These are phyloP conservation scores for Phellopilus nigrolimitatus DNA, from an alignment of 1,284 basidiomycete genomes.

Conservation along the genomic window DNA sequence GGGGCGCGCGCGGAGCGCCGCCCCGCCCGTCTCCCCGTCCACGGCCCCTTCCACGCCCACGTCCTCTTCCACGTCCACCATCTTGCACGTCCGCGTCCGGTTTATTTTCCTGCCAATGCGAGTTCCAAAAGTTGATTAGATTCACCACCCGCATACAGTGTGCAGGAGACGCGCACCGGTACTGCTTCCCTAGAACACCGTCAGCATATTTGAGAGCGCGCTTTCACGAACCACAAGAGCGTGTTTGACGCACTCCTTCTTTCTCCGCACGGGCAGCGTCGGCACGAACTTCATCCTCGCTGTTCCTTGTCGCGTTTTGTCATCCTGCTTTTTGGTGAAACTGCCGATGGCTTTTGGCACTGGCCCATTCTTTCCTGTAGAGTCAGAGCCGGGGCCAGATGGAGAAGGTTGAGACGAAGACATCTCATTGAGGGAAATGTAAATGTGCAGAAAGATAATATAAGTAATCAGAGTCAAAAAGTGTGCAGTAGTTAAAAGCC, in stretches of 20 bases:
- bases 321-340: constrained; percentile 63
- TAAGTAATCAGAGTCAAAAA: no score
- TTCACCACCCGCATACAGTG: not conserved
- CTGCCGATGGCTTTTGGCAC: constrained; percentile 57
- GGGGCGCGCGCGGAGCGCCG: constrained; percentile 42
- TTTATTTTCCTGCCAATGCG: constrained; percentile 51
- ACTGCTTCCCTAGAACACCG: constrained; percentile 34
- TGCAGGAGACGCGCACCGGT: constrained; percentile 32
- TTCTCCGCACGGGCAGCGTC: constrained; percentile 62
- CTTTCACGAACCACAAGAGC: not conserved
- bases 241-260: constrained; percentile 61
- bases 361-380: constrained; percentile 2
- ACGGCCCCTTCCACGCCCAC: constrained; percentile 47
- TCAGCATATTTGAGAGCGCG: not conserved
- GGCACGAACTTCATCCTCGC: constrained; percentile 79
- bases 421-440: no score
- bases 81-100: constrained; percentile 31
- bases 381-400: constrained; percentile 7
- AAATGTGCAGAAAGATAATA: no score
- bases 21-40: constrained; percentile 42
- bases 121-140: not conserved
- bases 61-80: constrained; percentile 32
- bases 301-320: constrained; percentile 65
- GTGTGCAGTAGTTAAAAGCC: no score
- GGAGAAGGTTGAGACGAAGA: no score